Base-by-base conservation (phyloP, 257 asterid genomes). In the Oldenlandia corymbosa region DNA sequence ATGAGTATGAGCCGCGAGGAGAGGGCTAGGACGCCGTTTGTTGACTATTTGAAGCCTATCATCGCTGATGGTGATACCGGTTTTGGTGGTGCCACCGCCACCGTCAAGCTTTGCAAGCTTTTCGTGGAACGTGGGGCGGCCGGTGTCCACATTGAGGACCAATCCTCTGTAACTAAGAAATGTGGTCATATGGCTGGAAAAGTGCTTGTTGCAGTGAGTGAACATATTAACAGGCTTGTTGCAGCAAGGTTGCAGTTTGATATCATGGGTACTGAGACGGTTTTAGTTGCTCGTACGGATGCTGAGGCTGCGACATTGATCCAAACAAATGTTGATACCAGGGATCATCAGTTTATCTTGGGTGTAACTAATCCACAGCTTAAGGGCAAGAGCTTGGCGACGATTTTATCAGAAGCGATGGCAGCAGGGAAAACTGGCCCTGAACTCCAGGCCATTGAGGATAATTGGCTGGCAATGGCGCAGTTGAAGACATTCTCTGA, bases 161-260 rank as follows among this genome's bases (percentile, higher is more conserved):
- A 92, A 37, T 92, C 99, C 4, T 89, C 97, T 0, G 88, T 87
- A 27, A 87, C 97, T 3, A 92, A 92, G 58, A 92, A 89, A 62
- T 92, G 99, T 69, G 99, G 99, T 18, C 99, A 92, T 68, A 92
- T 92, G 99, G 99, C 96, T 0, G 99, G 99, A 0, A 92, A 92
- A 50, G 99, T 92, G 3, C 85, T 92, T n/a, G 97, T 92, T 14
- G 88, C 91, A 0, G 84, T 87, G 16, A 79, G 84, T 71, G 99
- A 92, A 75, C 99, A 92, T 6, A 81, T 90, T 31, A 93, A 93
- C 79, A 76, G 99, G 49, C 87, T 92, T 14, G 99, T 90, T 4
- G 96, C 96, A 10, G 99, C 99, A 18, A 83, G 97, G 55, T 51
- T 93, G 66, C 99, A 93, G 78, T 93, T 93, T 67, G 99, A 93